A percentile compares a stretch with the other conserved stretches of the same genome.
Conservation (phyloP, 169 alveolate genomes). For the Theileria annulata region DNA sequence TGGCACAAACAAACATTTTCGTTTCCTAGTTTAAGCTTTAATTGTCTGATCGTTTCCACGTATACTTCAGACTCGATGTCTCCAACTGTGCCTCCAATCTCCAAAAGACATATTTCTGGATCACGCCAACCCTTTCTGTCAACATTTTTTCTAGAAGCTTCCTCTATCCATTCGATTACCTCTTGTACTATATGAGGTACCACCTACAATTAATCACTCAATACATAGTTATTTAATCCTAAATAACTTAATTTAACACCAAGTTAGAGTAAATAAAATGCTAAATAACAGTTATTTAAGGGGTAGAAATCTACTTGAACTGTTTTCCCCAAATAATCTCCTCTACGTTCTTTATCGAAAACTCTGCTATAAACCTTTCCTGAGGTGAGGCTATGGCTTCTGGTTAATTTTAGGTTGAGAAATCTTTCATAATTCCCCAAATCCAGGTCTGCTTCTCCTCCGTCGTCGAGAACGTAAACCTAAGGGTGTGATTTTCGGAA, state of each 20-base stretch:
- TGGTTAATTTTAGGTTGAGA: slow-evolving; percentile 83
- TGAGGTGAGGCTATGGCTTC: slow-evolving; percentile 89
- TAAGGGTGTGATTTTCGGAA: neutral
- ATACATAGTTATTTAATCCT: too few relatives aligned
- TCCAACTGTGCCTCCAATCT: slow-evolving; percentile 98
- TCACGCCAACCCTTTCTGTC: slow-evolving; percentile 65
- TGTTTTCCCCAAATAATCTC: slow-evolving; percentile 94
- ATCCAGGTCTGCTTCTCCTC: slow-evolving; percentile 97
- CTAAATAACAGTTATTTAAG: neutral
- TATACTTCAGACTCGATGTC: slow-evolving; percentile 93
- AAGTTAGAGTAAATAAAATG: neutral
- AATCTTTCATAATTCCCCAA: slow-evolving; percentile 98
- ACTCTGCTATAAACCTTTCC: slow-evolving; percentile 93
- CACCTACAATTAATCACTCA: too few relatives aligned
- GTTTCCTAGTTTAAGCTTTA: slow-evolving; percentile 77
- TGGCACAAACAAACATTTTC: slow-evolving; percentile 86
- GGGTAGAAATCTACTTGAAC: slow-evolving; percentile 84
- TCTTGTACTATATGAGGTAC: slow-evolving; percentile 81
- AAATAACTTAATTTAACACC: slow-evolving; percentile 41
- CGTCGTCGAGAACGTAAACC: slow-evolving; percentile 91
- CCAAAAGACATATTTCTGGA: slow-evolving; percentile 92
- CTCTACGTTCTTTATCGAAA: slow-evolving; percentile 89
- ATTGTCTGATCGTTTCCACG: slow-evolving; percentile 90
- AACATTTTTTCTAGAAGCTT: slow-evolving; percentile 74
- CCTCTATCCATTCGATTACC: slow-evolving; percentile 83